A percentile compares a stretch with the other conserved stretches of the same genome.
phyloP scores from a whole-genome alignment of 306 rosid species.

The Quercus agrifolia region DNA sequence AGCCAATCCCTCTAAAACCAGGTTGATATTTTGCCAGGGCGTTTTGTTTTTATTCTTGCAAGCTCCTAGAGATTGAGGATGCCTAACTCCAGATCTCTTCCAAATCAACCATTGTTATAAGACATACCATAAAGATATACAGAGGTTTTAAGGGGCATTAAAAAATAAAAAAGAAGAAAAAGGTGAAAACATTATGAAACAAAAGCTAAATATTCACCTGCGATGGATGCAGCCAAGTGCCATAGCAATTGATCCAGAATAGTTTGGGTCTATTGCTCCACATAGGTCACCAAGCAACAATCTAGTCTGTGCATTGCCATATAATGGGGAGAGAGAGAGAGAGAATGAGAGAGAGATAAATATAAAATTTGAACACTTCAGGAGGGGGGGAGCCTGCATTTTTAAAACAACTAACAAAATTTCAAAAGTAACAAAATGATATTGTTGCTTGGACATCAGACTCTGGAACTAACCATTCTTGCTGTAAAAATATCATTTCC shows the following conservation, averaged over 20 bases:
- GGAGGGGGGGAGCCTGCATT: background rate
- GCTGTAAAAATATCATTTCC: conserved; percentile 95
- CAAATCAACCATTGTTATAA: no score
- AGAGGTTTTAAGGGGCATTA: background rate
- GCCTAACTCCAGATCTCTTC: no score
- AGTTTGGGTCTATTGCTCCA: conserved; percentile 64
- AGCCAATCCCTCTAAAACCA: no score
- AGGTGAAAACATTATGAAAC: background rate
- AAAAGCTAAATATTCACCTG: conserved; percentile 51
- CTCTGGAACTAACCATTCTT: conserved; percentile 65
- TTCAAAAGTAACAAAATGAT: conserved; percentile 2
- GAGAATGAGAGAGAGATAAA: background rate
- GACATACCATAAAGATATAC: background rate
- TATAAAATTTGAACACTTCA: background rate
- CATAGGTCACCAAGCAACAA: conserved; percentile 78
- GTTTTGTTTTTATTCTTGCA: no score
- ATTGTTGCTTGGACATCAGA: conserved; percentile 10
- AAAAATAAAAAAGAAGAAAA: background rate
- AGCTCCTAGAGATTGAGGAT: no score
- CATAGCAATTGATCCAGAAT: conserved; percentile 85
- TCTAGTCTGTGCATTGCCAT: conserved; percentile 63
- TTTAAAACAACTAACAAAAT: conserved; percentile 18
- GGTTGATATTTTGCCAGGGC: no score
- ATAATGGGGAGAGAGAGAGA: conserved; percentile 14
- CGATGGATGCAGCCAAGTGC: conserved; percentile 97